Percentiles rank a stretch among this genome's conserved stretches.
Conservation (phyloP, 352 stramenopile species). For the Phytophthora sojae region DNA sequence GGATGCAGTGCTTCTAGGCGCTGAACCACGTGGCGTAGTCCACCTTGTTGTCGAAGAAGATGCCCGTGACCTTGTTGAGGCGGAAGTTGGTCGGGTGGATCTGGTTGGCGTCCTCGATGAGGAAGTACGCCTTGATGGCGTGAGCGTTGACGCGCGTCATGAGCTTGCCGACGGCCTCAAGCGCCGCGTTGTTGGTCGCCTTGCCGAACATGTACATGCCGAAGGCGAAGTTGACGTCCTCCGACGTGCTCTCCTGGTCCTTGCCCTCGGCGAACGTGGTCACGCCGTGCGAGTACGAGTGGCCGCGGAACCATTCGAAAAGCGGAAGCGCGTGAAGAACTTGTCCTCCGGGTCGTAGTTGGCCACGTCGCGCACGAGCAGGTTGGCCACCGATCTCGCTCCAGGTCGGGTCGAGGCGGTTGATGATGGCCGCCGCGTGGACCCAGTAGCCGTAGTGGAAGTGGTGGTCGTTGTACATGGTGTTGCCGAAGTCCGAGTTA, state of each 20-base stretch:
- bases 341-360: constrained; percentile 48
- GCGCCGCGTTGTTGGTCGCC: constrained; percentile 42
- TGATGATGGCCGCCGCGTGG: too few relatives aligned
- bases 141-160: constrained; percentile 63
- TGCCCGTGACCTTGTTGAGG: constrained; percentile 78
- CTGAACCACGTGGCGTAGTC: constrained; percentile 85
- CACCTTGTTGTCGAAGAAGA: constrained; percentile 83
- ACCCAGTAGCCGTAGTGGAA: too few relatives aligned
- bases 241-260: constrained; percentile 72
- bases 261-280: constrained; percentile 69
- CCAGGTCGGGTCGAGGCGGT: too few relatives aligned
- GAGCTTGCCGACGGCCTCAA: constrained; percentile 49
- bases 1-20: constrained; percentile 75
- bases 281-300: constrained; percentile 77
- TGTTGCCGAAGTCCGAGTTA: too few relatives aligned
- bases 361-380: constrained; percentile 64
- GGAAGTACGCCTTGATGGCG: constrained; percentile 69
- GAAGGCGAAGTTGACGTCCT: constrained; percentile 75
- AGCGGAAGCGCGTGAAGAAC: constrained; percentile 63
- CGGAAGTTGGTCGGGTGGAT: constrained; percentile 58
- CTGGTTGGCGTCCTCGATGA: constrained; percentile 53
- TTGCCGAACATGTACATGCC: constrained; percentile 60
- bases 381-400: too few relatives aligned
- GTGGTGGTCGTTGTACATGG: too few relatives aligned
- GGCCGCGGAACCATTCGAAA: constrained; percentile 76